These are phyloP conservation scores for Amphichorda felina DNA, from an alignment of 2,329 filamentous ascomycete species.

Conservation along the genomic window DNA sequence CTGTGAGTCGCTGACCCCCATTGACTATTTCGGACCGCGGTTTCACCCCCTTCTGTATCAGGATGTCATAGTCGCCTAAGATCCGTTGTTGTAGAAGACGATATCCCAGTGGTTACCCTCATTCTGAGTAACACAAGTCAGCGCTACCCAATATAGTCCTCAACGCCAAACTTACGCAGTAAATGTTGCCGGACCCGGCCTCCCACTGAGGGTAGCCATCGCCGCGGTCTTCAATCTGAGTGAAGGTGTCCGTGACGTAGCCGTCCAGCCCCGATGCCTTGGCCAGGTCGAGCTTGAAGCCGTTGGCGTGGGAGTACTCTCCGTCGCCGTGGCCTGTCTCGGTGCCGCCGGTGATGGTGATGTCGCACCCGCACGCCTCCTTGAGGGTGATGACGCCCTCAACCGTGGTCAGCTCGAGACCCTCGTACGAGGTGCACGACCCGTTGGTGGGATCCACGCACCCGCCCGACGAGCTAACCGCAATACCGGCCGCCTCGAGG, in stretches of 20 bases:
- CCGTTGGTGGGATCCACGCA: slow-evolving; percentile 8
- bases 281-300: slow-evolving; percentile 13
- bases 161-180: slow-evolving; percentile 9
- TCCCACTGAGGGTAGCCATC: slow-evolving; percentile 11
- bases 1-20: too few relatives aligned
- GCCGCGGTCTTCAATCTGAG: slow-evolving; percentile 8
- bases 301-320: slow-evolving; percentile 9
- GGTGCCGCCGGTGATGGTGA: slow-evolving; percentile 11
- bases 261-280: slow-evolving; percentile 7
- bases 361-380: slow-evolving; percentile 9
- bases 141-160: not conserved
- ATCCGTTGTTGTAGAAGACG: slow-evolving; percentile 7
- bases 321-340: slow-evolving; percentile 11
- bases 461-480: slow-evolving; percentile 8
- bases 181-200: slow-evolving; percentile 11
- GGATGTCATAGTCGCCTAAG: not conserved
- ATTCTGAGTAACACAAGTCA: too few relatives aligned
- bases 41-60: too few relatives aligned
- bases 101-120: slow-evolving; percentile 11
- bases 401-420: slow-evolving; percentile 10
- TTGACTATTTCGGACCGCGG: too few relatives aligned
- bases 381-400: slow-evolving; percentile 12
- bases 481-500: slow-evolving; percentile 10
- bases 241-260: slow-evolving; percentile 10
- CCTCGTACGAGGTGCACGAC: slow-evolving; percentile 11